Evolutionary conservation across 1,284 basidiomycete genomes (phyloP), one percentile per base, ranked within the genome.

Genomic region (Rhodotorula sp.): DNA sequence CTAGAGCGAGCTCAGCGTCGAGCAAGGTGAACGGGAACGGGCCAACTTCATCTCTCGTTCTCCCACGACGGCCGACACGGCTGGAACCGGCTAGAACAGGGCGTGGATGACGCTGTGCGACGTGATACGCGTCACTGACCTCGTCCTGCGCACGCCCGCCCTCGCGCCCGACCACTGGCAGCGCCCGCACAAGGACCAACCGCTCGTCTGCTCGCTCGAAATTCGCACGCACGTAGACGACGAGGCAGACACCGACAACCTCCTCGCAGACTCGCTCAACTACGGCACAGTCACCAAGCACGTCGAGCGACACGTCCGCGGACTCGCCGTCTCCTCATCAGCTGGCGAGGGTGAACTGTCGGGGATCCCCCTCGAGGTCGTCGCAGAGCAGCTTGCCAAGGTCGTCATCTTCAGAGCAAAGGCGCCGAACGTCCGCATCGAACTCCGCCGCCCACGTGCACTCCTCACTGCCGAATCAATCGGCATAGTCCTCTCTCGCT

Each of bases 121-220:
- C 65, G 55, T 70, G 62, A 78, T 79, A 52, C 40, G 64, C n/a
- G 69, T 79, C 54, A 73, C 71, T 20, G 72, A 69, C 55, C 69
- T 79, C 50, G 55, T 67, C 2, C 68, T 78, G 44, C 72, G 70
- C n/a, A 70, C 73, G 22, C 44, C 72, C 16, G 30, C 62, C 11
- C 65, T 74, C 28, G 37, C 44, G 5, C 20, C 20, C 16, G 73
- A 75, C 50, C 67, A 58, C 47, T 75, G 73, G 73, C 69, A 64
- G 24, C 68, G 71, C 18, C 26, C 69, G 8, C 2, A 11, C 11
- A 69, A 72, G 34, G 24, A 58, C 24, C 89, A 90, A 73, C 86
- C 87, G 0, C 81, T 89, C n/a, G 78, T 82, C 18, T 77, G 89
- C 64, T 84, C 86, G 51, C 78, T 89, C 13, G 79, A 80, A 13